Evolutionary conservation across 1,284 basidiomycete genomes (phyloP).

Genomic region (Flammula alnicola): DNA sequence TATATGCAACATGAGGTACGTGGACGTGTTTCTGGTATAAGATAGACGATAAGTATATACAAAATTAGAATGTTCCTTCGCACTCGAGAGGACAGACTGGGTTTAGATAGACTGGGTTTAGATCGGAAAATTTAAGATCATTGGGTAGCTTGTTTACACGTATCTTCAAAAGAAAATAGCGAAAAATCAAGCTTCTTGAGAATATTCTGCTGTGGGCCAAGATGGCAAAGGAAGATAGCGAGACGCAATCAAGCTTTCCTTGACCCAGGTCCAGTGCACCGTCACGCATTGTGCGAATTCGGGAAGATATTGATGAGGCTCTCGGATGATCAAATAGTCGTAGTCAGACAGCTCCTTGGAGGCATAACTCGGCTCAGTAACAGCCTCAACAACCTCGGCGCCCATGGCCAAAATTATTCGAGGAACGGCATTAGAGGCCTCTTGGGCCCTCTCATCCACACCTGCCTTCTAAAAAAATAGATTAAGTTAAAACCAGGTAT

Average conservation of each 20-base stretch:
- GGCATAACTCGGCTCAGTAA: conserved; percentile 40
- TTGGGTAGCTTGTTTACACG: too few relatives aligned
- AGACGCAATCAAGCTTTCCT: conserved; percentile 76
- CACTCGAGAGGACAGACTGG: not conserved
- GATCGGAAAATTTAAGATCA: not conserved
- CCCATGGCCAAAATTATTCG: conserved; percentile 77
- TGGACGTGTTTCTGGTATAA: not conserved
- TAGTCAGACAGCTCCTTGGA: conserved; percentile 32
- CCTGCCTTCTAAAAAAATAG: conserved; percentile 23
- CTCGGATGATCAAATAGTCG: conserved; percentile 72
- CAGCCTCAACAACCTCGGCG: conserved; percentile 66
- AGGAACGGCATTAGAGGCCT: conserved; percentile 39
- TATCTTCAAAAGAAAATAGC: not conserved
- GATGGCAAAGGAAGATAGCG: conserved; percentile 44
- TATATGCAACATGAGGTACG: too few relatives aligned
- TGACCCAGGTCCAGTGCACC: conserved; percentile 75
- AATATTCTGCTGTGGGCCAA: conserved; percentile 28
- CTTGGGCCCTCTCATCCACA: conserved; percentile 34
- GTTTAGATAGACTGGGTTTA: not conserved
- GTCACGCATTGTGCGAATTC: conserved; percentile 36
- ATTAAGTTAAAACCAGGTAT: conserved; percentile 3
- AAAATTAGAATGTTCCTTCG: not conserved
- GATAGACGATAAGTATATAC: conserved; percentile 5
- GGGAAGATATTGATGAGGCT: conserved; percentile 39
- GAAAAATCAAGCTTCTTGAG: conserved; percentile 29